Evolutionary conservation across 495 filamentous ascomycete species (phyloP), one percentile per base, ranked within the genome.

Genomic region (Polyplosphaeria fusca): DNA sequence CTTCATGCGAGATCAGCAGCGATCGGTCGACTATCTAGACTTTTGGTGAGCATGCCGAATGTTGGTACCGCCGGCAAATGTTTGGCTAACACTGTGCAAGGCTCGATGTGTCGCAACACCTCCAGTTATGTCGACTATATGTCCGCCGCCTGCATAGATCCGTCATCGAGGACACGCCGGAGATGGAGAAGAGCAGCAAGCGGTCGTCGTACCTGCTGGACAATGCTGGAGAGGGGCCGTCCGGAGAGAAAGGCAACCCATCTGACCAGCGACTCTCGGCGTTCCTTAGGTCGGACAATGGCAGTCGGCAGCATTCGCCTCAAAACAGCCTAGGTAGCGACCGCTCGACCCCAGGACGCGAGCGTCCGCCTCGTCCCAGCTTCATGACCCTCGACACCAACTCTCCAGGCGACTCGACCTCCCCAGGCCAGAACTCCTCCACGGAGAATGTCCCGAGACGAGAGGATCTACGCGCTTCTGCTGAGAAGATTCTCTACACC

Each of bases 61-160:
- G 19, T 20, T 45, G 28, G 37, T 54, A 52, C 44, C 19, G 22
- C 19, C 18, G 26, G 20, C 30, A 11, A 28, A 50, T 26, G 3
- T 16, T 47, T n/a, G 35, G 24, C 25, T 61, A 45, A 52, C 51
- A 13, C 13, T 23, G n/a, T 43, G n/a, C 19, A 60, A 98, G 92
- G 93, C 91, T 99, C 64, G 93, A 99, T 83, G 92, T 99, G 38
- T 89, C 93, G 9, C 93, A 99, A 68, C 93, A 99, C 71, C 96
- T 96, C 86, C 93, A 90, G 14, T 81, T 99, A 24, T 99, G 93
- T 69, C 89, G 93, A 39, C 91, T 97, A 73, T 99, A 96, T 74
- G 94, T 99, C 18, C 86, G 93, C 60, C 92, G 96, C 68, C 78
- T 99, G 47, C 89, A 93, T 50, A 80, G 93, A 47, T 96, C 92